A percentile compares a stretch with the other conserved stretches of the same genome.
These are phyloP conservation scores for Stereum hirsutum DNA, from an alignment of 1,284 basidiomycete species.

Conservation along the genomic window DNA sequence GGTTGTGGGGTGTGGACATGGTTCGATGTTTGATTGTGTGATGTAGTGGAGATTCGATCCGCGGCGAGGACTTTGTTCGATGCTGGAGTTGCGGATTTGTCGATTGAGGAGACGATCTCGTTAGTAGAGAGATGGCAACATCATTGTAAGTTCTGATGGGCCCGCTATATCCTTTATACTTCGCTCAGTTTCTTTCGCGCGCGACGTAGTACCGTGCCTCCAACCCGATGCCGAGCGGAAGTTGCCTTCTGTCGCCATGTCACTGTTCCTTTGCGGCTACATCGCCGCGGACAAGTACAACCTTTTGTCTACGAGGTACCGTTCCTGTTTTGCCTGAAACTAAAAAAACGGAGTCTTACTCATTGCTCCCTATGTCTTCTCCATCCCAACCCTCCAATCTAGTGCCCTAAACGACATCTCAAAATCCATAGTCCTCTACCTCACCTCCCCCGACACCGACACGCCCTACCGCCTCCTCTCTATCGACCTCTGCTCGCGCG, in stretches of 20 bases:
- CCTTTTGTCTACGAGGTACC: slow-evolving; percentile 64
- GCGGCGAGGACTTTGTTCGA: slow-evolving; percentile 73
- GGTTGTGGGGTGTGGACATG: no score
- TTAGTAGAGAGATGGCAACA: slow-evolving; percentile 65
- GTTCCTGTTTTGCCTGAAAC: slow-evolving; percentile 1
- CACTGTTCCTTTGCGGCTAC: slow-evolving; percentile 76
- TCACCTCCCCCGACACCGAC: slow-evolving; percentile 59
- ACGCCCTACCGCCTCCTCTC: slow-evolving; percentile 65
- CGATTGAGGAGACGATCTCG: slow-evolving; percentile 54
- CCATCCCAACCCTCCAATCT: no score
- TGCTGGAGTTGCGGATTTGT: slow-evolving; percentile 54
- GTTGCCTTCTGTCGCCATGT: slow-evolving; percentile 47
- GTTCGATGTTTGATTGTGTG: slow-evolving; percentile 2
- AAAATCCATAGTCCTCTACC: slow-evolving; percentile 69
- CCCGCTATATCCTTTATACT: neutral
- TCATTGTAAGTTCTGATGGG: slow-evolving; percentile 35
- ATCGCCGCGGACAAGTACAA: slow-evolving; percentile 79
- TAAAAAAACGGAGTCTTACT: no score
- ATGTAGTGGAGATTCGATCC: slow-evolving; percentile 62
- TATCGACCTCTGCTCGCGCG: slow-evolving; percentile 83
- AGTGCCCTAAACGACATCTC: slow-evolving; percentile 81
- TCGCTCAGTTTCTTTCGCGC: slow-evolving; percentile 9
- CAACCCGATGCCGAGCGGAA: slow-evolving; percentile 48
- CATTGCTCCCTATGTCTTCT: neutral
- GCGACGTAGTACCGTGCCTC: slow-evolving; percentile 56